A percentile compares a stretch with the other conserved stretches of the same genome.
phyloP scores from a whole-genome alignment of 768 basidiomycete species.

The Flagelloscypha sp. region DNA sequence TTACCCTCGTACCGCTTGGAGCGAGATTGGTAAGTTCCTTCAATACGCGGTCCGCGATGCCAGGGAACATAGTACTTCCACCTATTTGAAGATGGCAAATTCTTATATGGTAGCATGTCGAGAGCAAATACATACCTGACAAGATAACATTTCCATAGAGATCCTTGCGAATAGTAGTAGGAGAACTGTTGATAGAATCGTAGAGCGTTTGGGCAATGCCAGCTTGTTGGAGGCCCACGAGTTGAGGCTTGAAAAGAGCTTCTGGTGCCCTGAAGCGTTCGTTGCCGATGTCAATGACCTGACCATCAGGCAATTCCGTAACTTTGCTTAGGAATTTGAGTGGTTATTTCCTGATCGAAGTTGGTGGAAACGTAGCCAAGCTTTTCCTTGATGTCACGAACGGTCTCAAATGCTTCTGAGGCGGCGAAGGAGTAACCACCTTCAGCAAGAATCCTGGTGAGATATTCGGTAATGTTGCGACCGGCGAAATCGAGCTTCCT shows the following conservation, averaged over 20 bases:
- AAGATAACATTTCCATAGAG: constrained; percentile 49
- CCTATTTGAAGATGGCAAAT: no score
- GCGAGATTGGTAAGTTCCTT: constrained; percentile 6
- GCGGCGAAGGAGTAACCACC: constrained; percentile 66
- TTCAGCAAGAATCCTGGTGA: constrained; percentile 50
- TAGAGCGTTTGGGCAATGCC: constrained; percentile 77
- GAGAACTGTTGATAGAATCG: constrained; percentile 68
- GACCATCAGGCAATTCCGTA: constrained; percentile 89
- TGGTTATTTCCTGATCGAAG: constrained; percentile 70
- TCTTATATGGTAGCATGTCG: constrained; percentile 64
- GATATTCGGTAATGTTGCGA: constrained; percentile 53
- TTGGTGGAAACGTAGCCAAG: constrained; percentile 67
- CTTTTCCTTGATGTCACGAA: constrained; percentile 71
- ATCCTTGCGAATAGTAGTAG: constrained; percentile 58
- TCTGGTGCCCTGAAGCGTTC: constrained; percentile 82
- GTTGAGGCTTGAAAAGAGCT: constrained; percentile 68
- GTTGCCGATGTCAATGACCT: constrained; percentile 92
- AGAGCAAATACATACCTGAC: no score
- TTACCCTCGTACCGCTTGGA: constrained; percentile 71
- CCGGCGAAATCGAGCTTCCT: constrained; percentile 59
- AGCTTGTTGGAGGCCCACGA: constrained; percentile 64
- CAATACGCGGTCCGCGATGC: constrained; percentile 48
- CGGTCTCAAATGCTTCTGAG: constrained; percentile 57
- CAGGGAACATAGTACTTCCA: constrained; percentile 49
- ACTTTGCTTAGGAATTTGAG: no score